phyloP scores from a whole-genome alignment of 177 flowering plant genomes.

The Telopea speciosissima region DNA sequence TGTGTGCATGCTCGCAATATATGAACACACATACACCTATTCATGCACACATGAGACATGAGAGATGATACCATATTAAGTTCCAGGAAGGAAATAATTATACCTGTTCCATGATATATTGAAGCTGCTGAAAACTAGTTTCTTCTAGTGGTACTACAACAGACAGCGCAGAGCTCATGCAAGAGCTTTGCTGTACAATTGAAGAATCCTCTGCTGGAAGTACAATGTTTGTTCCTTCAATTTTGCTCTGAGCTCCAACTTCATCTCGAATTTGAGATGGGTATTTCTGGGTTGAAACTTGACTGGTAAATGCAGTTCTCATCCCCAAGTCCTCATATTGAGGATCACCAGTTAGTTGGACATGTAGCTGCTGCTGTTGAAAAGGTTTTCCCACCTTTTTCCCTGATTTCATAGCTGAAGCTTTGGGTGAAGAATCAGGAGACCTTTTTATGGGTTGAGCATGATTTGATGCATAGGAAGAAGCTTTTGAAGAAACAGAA shows the following conservation, averaged over 20 bases:
- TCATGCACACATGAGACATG: no score
- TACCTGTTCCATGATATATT: conserved; percentile 69
- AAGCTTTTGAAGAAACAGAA: conserved; percentile 28
- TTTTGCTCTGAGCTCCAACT: conserved; percentile 30
- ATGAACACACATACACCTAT: no score
- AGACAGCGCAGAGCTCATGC: conserved; percentile 38
- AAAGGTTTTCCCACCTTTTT: conserved; percentile 24
- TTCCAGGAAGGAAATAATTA: not conserved
- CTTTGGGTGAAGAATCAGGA: conserved; percentile 22
- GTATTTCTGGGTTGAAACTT: conserved; percentile 26
- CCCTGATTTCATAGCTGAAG: conserved; percentile 16
- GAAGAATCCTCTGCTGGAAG: conserved; percentile 37
- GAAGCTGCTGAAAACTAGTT: conserved; percentile 69
- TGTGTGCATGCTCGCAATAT: not conserved
- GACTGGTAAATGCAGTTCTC: conserved; percentile 20
- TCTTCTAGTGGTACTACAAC: conserved; percentile 58
- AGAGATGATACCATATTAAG: not conserved
- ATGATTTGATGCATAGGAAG: conserved; percentile 41
- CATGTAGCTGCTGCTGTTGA: conserved; percentile 17
- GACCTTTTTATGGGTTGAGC: conserved; percentile 29
- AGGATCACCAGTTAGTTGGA: conserved; percentile 16
- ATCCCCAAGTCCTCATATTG: conserved; percentile 15
- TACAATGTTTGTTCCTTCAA: conserved; percentile 21
- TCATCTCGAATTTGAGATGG: conserved; percentile 24
- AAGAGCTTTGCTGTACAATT: conserved; percentile 43